Conservation (phyloP, 371 early-diverging fungal genomes). For the Dinochytrium kinnereticum region DNA sequence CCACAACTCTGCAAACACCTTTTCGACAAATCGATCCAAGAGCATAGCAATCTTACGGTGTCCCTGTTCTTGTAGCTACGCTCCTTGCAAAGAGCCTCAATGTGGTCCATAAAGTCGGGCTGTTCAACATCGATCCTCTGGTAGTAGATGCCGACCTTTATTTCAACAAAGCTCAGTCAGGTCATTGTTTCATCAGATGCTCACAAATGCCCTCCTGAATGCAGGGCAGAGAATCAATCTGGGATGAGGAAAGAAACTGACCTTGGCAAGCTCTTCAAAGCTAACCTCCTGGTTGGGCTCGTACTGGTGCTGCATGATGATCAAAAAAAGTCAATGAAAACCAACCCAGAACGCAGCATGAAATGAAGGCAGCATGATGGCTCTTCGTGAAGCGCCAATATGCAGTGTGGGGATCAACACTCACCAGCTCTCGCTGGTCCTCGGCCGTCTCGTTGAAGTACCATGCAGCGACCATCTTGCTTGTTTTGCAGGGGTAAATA, state of each 20-base stretch:
- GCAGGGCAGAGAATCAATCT: background rate
- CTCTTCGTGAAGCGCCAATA: too few relatives aligned
- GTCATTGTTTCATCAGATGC: too few relatives aligned
- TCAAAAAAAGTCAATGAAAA: background rate
- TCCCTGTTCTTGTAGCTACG: conserved; percentile 91
- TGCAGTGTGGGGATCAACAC: too few relatives aligned
- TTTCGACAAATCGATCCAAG: too few relatives aligned
- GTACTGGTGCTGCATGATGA: conserved; percentile 64
- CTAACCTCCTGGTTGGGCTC: conserved; percentile 65
- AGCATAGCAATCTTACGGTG: conserved; percentile 62
- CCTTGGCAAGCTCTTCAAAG: conserved; percentile 63
- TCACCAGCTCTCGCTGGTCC: conserved; percentile 8
- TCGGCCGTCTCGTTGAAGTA: conserved; percentile 13
- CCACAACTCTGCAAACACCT: too few relatives aligned
- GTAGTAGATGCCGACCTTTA: conserved; percentile 71
- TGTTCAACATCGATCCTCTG: conserved; percentile 65
- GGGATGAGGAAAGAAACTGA: conserved; percentile 37
- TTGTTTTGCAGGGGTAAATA: background rate
- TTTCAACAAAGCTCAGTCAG: too few relatives aligned
- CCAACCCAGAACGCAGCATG: too few relatives aligned
- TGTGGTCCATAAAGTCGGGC: conserved; percentile 55
- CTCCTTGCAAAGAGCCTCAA: conserved; percentile 74
- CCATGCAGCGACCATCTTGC: conserved; percentile 19
- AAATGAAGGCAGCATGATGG: too few relatives aligned
- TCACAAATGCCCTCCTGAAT: too few relatives aligned